Base-by-base conservation (phyloP, 305 asterid genomes). In the Fraxinus sp. region DNA sequence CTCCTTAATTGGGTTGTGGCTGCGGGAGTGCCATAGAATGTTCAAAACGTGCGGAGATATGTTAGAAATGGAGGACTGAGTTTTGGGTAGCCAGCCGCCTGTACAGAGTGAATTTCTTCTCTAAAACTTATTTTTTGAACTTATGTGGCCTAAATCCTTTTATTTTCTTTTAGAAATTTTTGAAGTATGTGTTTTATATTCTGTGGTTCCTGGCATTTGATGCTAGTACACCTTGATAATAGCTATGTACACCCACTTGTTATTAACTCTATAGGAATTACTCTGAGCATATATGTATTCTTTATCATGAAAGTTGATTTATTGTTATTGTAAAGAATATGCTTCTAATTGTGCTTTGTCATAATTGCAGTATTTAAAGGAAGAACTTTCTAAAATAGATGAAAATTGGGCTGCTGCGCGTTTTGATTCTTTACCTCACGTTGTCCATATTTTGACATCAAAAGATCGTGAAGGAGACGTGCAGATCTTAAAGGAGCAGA, bases 341-440 rank as follows among this genome's bases (percentile, higher is more conserved):
- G 98, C 98, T 81, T 79, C 79, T 87, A 49, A 71, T 80, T 68
- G 39, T 88, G 70, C 74, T 87, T 82, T 83, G 81, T 86, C 83
- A 79, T 66, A 76, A 85, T 83, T 89, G 92, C 97, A 97, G 99
- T 89, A 90, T 83, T 81, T 95, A 82, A 93, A 90, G 92, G 97
- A 92, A 89, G 98, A 97, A 80, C 95, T 97, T 86, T 87, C 94
- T 76, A 95, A 86, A 88, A 89, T 97, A 90, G 97, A 97, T 81
- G 98, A 97, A 86, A 93, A 93, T 89, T 97, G 99, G 99, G 89
- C 93, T 79, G 92, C 95, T 78, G 97, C 99, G 8, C 98, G 99
- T 68, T 97, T 97, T 78, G 99, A 97, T 90, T 92, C 98, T 52
- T 89, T 97, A 76, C 99, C 99, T 80, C 98, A 97, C 78, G 99